phyloP scores from a whole-genome alignment of 768 basidiomycete genomes.

The Psilocybe azurescens region DNA sequence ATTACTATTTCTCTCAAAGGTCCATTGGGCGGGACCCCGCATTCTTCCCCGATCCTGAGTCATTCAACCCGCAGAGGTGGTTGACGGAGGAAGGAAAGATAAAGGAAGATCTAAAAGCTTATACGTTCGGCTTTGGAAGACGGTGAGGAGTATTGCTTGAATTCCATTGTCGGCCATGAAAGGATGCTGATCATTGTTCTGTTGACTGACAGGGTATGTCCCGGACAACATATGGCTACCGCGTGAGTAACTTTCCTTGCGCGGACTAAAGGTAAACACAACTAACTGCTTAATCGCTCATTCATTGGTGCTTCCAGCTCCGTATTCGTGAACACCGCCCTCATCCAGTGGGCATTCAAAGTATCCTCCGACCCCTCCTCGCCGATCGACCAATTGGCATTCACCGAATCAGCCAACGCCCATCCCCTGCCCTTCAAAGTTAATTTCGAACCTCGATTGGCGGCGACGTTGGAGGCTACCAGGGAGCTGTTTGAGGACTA shows the following conservation, averaged over 20 bases:
- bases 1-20: conserved; percentile 15
- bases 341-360: conserved; percentile 69
- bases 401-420: conserved; percentile 67
- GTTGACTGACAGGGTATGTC: conserved; percentile 56
- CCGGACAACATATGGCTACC: conserved; percentile 65
- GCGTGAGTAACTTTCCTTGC: conserved; percentile 28
- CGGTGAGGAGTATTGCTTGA: conserved; percentile 26
- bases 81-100: conserved; percentile 46
- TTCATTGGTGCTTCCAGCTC: conserved; percentile 43
- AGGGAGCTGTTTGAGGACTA: conserved; percentile 47
- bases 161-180: neutral
- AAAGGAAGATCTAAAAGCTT: conserved; percentile 57
- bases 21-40: conserved; percentile 61
- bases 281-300: neutral
- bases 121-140: conserved; percentile 62
- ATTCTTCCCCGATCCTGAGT: conserved; percentile 64
- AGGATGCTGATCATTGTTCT: neutral
- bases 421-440: conserved; percentile 69
- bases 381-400: conserved; percentile 65
- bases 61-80: conserved; percentile 66
- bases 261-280: neutral
- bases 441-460: conserved; percentile 55
- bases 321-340: conserved; percentile 67
- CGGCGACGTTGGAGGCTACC: conserved; percentile 36
- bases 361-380: conserved; percentile 53